A percentile compares a stretch with the other conserved stretches of the same genome.
Evolutionary conservation across 2,329 filamentous ascomycete species (phyloP).

Genomic region (Colletotrichum neosansevieriae): DNA sequence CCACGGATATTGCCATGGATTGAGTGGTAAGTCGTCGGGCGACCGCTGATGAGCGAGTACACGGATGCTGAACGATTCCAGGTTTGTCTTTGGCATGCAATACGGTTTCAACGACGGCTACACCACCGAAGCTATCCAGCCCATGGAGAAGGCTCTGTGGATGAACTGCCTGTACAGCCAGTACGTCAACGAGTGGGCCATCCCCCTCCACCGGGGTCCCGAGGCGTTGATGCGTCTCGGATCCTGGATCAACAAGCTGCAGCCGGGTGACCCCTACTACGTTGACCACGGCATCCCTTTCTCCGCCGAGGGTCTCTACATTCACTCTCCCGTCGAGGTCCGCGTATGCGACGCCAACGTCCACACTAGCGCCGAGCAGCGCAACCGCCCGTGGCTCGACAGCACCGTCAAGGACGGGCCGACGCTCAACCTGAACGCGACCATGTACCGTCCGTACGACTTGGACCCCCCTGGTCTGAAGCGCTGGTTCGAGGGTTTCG

Average conservation of each 20-base stretch:
- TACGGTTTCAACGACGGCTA: constrained; percentile 86
- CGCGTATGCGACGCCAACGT: constrained; percentile 79
- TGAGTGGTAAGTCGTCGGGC: constrained; percentile 71
- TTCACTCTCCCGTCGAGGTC: constrained; percentile 94
- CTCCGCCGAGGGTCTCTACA: constrained; percentile 81
- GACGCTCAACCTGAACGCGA: constrained; percentile 90
- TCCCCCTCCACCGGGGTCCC: constrained; percentile 86
- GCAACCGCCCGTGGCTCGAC: constrained; percentile 69
- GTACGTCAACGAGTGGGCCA: constrained; percentile 97
- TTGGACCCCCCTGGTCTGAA: constrained; percentile 80
- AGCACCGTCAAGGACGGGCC: constrained; percentile 76
- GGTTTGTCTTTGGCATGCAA: constrained; percentile 98
- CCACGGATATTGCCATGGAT: constrained; percentile 87
- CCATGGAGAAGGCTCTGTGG: constrained; percentile 82
- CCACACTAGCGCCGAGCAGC: constrained; percentile 46
- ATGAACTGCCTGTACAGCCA: constrained; percentile 99
- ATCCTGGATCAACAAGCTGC: constrained; percentile 81
- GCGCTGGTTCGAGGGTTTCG: constrained; percentile 89
- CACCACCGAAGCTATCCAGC: constrained; percentile 80
- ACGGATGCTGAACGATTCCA: constrained; percentile 9
- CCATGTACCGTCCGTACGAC: constrained; percentile 85
- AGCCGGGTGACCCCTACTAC: constrained; percentile 73
- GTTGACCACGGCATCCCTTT: constrained; percentile 80
- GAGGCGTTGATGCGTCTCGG: constrained; percentile 87
- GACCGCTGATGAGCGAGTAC: background rate